phyloP scores from a whole-genome alignment of 75 land plant genomes.

The Pseudotsuga menziesii region DNA sequence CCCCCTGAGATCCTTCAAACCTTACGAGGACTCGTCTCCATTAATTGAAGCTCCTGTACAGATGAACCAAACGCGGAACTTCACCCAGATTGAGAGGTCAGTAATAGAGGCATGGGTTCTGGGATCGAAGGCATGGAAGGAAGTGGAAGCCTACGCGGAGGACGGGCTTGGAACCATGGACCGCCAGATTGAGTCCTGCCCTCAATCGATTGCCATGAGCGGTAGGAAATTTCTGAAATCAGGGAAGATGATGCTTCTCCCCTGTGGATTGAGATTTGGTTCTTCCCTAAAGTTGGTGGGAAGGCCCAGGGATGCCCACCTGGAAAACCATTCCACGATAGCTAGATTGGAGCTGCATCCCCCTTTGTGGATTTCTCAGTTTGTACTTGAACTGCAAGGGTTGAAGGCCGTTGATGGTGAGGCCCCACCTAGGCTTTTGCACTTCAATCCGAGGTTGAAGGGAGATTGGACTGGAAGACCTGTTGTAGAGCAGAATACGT shows the following conservation, averaged over 20 bases:
- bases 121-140: conserved; percentile 50
- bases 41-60: neutral
- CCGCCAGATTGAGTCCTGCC: conserved; percentile 34
- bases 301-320: conserved; percentile 54
- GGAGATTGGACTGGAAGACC: conserved; percentile 95
- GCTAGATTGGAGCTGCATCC: conserved; percentile 39
- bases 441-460: conserved; percentile 84
- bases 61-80: neutral
- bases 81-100: conserved; percentile 35
- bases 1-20: neutral
- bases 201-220: conserved; percentile 41
- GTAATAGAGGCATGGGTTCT: conserved; percentile 44
- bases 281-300: conserved; percentile 78
- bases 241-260: conserved; percentile 48
- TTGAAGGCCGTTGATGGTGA: conserved; percentile 77
- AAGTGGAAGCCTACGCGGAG: conserved; percentile 28
- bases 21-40: neutral
- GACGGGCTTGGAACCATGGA: conserved; percentile 1
- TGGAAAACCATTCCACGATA: conserved; percentile 62
- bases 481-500: conserved; percentile 89
- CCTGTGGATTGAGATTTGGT: conserved; percentile 89
- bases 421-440: conserved; percentile 84
- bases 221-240: conserved; percentile 26
- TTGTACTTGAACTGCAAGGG: conserved; percentile 82
- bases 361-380: conserved; percentile 75